Evolutionary conservation across 129 eudicot genomes (phyloP).

Genomic region (Dittrichia graveolens): DNA sequence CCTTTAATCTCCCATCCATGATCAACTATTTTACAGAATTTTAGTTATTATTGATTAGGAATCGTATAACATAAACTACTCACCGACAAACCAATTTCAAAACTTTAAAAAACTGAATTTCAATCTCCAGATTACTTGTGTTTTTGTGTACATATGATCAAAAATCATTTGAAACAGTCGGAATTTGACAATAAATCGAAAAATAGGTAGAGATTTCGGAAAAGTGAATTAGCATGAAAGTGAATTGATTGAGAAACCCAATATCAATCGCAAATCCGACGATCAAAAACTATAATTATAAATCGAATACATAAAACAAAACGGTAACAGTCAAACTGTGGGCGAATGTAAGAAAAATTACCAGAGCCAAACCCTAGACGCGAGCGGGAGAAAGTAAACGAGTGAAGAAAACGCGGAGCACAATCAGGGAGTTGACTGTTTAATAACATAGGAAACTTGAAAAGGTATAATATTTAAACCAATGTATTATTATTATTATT

Average conservation of each 20-base stretch:
- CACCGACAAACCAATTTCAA: neutral
- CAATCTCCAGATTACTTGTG: neutral
- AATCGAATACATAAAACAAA: constrained; percentile 3
- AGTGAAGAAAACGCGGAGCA: neutral
- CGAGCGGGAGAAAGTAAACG: constrained; percentile 18
- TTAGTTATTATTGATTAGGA: constrained; percentile 1
- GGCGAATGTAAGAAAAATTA: constrained; percentile 6
- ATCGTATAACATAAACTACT: neutral
- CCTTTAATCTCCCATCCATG: constrained; percentile 54
- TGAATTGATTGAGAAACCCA: neutral
- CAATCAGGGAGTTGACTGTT: neutral
- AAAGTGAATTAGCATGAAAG: too few relatives aligned
- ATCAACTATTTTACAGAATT: constrained; percentile 22
- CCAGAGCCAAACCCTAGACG: constrained; percentile 25
- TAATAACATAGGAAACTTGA: constrained; percentile 4
- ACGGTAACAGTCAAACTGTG: neutral
- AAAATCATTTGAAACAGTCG: neutral
- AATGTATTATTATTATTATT: neutral
- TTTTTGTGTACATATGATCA: constrained; percentile 3
- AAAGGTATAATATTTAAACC: neutral
- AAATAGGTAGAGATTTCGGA: neutral
- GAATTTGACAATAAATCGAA: neutral
- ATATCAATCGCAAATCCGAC: neutral
- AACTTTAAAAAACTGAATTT: neutral
- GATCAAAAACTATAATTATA: neutral